Percentiles rank a stretch among this genome's conserved stretches.
Conservation (phyloP, 176 grass and related monocot species). For the Cocos nucifera region DNA sequence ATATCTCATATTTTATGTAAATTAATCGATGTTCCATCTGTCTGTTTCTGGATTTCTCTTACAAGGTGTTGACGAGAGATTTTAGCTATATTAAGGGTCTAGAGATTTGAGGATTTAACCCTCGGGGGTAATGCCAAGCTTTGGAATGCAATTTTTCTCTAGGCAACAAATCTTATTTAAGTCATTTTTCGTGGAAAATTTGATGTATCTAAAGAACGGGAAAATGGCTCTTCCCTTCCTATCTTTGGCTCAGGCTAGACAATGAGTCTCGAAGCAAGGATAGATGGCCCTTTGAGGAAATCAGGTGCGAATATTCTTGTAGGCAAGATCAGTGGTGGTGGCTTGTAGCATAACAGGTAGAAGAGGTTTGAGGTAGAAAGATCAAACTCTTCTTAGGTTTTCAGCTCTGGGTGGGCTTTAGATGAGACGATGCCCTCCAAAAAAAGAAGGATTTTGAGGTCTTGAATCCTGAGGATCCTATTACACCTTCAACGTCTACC, state of each 20-base stretch:
- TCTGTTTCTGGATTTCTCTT: neutral
- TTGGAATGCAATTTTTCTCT: neutral
- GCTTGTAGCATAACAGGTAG: neutral
- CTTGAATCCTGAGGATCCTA: neutral
- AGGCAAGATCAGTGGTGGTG: neutral
- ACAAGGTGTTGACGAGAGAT: neutral
- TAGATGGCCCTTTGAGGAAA: too few relatives aligned
- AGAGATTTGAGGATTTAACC: neutral
- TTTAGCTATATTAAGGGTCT: neutral
- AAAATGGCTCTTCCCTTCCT: too few relatives aligned
- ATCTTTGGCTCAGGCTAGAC: too few relatives aligned
- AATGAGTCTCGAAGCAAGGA: too few relatives aligned
- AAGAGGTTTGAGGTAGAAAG: neutral
- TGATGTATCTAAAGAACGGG: too few relatives aligned
- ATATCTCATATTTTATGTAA: neutral
- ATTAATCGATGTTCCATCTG: neutral
- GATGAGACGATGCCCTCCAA: neutral
- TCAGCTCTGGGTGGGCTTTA: neutral
- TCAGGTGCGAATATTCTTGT: too few relatives aligned
- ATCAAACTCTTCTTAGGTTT: neutral
- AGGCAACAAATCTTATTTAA: too few relatives aligned
- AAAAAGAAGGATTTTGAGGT: constrained; percentile 2
- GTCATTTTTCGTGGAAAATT: too few relatives aligned
- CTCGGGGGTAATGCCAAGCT: neutral
- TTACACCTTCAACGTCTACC: neutral